Percentiles rank a stretch among this genome's conserved stretches.
phyloP scores from a whole-genome alignment of 768 basidiomycete species.

The Amanita pseudoporphyria region DNA sequence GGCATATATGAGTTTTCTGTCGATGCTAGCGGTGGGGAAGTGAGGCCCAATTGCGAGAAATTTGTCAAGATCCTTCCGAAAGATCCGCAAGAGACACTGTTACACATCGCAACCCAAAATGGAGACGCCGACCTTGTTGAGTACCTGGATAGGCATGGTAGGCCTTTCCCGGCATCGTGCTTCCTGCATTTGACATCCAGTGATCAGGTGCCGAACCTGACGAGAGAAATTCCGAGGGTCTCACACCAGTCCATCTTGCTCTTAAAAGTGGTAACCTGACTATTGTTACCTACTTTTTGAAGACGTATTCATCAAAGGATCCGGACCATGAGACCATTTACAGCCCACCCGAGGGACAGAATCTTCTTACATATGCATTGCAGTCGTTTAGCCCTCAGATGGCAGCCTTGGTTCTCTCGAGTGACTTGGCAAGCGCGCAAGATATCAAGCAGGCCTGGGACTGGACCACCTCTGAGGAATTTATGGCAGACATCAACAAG shows the following conservation, averaged over 20 bases:
- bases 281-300: slow-evolving; percentile 52
- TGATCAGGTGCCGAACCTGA: slow-evolving; percentile 60
- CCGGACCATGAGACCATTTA: slow-evolving; percentile 44
- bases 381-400: slow-evolving; percentile 53
- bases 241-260: slow-evolving; percentile 62
- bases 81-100: slow-evolving; percentile 57
- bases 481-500: slow-evolving; percentile 14
- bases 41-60: slow-evolving; percentile 43
- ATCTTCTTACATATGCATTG: slow-evolving; percentile 47
- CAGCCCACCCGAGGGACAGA: slow-evolving; percentile 26
- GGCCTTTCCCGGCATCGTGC: slow-evolving; percentile 21
- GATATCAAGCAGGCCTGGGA: slow-evolving; percentile 46
- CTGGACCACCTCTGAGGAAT: slow-evolving; percentile 28
- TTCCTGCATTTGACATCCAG: slow-evolving; percentile 10
- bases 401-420: slow-evolving; percentile 55
- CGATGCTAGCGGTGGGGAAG: slow-evolving; percentile 65
- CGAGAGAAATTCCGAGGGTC: slow-evolving; percentile 48
- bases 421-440: slow-evolving; percentile 35
- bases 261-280: slow-evolving; percentile 40
- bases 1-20: slow-evolving; percentile 62
- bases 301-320: slow-evolving; percentile 46
- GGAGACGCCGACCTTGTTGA: slow-evolving; percentile 49
- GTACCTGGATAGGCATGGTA: slow-evolving; percentile 70
- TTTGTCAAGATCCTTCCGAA: slow-evolving; percentile 35
- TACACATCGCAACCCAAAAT: slow-evolving; percentile 53